Conservation (phyloP, 345 rosid genomes). For the Populus davidiana region DNA sequence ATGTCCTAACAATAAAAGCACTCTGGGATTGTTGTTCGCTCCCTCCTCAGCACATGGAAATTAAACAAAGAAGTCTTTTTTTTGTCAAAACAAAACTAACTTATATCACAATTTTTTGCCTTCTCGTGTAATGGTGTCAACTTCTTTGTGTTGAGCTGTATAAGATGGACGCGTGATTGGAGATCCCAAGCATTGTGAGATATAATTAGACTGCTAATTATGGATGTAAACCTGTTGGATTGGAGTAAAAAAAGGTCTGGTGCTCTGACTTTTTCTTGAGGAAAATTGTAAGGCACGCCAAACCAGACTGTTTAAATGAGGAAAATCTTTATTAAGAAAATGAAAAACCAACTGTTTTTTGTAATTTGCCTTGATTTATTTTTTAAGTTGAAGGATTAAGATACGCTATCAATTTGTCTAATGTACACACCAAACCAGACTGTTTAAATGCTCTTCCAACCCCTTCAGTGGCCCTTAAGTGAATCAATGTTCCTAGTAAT, state of each 20-base stretch:
- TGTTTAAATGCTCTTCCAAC: not conserved
- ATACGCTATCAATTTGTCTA: not conserved
- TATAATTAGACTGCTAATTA: conserved; percentile 33
- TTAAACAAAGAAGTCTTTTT: conserved; percentile 31
- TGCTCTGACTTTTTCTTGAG: conserved; percentile 44
- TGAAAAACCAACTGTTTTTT: conserved; percentile 11
- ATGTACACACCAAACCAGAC: not conserved
- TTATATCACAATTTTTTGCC: conserved; percentile 34
- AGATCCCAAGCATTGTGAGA: conserved; percentile 38
- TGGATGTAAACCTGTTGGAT: conserved; percentile 27
- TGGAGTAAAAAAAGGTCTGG: conserved; percentile 44
- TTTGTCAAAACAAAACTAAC: conserved; percentile 31
- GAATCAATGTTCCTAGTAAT: too few species aligned
- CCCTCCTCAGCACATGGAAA: conserved; percentile 39
- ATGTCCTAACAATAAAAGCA: not conserved
- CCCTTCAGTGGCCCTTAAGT: too few species aligned
- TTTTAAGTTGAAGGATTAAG: not conserved
- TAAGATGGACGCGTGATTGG: conserved; percentile 52
- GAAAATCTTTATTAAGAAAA: not conserved
- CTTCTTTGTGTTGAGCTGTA: conserved; percentile 8
- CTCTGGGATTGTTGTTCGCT: not conserved
- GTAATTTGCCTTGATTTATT: not conserved
- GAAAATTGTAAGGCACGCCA: not conserved
- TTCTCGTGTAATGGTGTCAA: conserved; percentile 25
- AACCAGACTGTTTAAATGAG: not conserved